Evolutionary conservation across 2,329 filamentous ascomycete genomes (phyloP), one percentile per base, ranked within the genome.

Genomic region (Alternaria arbusti): DNA sequence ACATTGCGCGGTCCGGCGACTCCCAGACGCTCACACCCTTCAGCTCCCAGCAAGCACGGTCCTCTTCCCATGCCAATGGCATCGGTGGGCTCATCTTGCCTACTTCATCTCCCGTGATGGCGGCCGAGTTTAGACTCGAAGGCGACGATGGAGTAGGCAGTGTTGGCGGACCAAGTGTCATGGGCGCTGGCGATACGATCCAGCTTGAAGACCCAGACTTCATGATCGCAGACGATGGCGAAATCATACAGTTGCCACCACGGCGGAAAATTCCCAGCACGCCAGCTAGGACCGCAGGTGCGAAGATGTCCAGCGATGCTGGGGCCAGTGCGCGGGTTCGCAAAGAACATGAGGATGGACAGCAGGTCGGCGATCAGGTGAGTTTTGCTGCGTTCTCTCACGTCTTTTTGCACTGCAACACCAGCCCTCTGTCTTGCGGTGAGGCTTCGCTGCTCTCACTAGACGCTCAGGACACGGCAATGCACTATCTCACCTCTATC

Each of bases 211-310:
- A 88, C n/a, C 81, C 84, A 22, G 85, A 85, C 56, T 89, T 91
- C 68, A 85, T 84, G 40, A 86, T 91, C 66, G 88, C 89, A 67
- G 87, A 84, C 13, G 84, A 90, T 63, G 89, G 88, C 8, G 86
- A 87, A 66, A 78, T 90, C 6, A 74, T 86, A 28, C 86, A 88
- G 54, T 73, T 86, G 7, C 54, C 63, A 22, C 62, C 66, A 5
- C 51, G 57, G 6, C 59, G 65, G 25, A 17, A 61, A 28, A 45
- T 66, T 50, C 52, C 59, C 22, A 63, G 59, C 40, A 74, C 71
- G 44, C 68, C 74, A 22, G 60, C 46, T 10, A 64, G 36, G 20
- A 52, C 44, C 17, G 59, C 60, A 63, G 61, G 58, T 47, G 30
- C 50, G 11, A 50, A 50, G 6, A 66, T 76, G 68, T 70, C 57